Evolutionary conservation across 140 eudicot genomes (phyloP).

Genomic region (Anethum foeniculum): DNA sequence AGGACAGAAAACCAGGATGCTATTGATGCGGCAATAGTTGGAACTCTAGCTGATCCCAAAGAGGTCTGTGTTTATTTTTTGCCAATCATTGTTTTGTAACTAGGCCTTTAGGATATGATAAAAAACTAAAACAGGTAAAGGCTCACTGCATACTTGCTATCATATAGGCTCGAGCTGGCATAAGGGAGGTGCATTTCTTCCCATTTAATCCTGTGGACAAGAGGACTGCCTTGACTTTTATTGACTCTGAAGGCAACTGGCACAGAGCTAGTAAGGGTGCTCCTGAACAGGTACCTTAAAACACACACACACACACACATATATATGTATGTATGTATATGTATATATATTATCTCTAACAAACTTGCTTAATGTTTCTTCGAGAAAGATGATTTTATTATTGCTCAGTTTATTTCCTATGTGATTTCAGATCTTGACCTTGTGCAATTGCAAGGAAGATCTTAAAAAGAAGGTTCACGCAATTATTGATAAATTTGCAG

Average conservation of each 20-base stretch:
- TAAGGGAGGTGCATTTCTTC: slow-evolving; percentile 39
- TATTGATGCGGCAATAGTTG: slow-evolving; percentile 50
- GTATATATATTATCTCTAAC: background rate
- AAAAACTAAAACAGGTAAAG: background rate
- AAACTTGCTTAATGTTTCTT: background rate
- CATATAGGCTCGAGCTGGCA: slow-evolving; percentile 39
- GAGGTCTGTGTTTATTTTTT: slow-evolving; percentile 19
- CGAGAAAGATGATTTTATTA: background rate
- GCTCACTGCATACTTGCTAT: background rate
- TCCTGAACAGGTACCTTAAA: slow-evolving; percentile 36
- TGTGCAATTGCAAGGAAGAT: slow-evolving; percentile 44
- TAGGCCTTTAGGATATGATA: background rate
- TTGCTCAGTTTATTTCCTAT: background rate
- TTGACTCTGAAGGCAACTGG: slow-evolving; percentile 39
- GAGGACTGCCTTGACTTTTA: slow-evolving; percentile 47
- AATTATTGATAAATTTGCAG: slow-evolving; percentile 37
- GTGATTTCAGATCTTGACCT: slow-evolving; percentile 25
- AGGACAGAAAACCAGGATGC: slow-evolving; percentile 51
- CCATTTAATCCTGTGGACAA: slow-evolving; percentile 51
- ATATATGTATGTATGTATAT: no score
- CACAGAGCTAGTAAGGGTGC: slow-evolving; percentile 52
- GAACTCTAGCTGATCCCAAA: slow-evolving; percentile 45
- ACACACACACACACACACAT: background rate
- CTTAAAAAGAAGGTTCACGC: slow-evolving; percentile 35
- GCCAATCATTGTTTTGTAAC: background rate